Base-by-base conservation (phyloP, 1,284 basidiomycete genomes). In the Boletus albobrunnescens region DNA sequence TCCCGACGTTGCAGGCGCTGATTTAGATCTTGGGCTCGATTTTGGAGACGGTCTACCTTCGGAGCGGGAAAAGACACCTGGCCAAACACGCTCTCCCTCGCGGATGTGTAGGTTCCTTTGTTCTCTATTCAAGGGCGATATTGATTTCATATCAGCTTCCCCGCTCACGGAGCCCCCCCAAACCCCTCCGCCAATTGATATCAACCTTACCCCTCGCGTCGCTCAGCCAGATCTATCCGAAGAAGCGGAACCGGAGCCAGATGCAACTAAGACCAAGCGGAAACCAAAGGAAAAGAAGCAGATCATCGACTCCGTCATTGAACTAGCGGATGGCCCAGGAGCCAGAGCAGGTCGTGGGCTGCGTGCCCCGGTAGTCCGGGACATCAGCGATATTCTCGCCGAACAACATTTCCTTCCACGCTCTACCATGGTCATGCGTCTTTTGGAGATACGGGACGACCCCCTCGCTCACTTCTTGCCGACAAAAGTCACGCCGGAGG, bases 401-500 rank as follows among this genome's bases (percentile, higher is more conserved):
- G 79, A 85, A 51, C 86, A 91, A 51, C 81, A 82, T 42, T 94
- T 85, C 64, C 81, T 96, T 39, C 91, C 92, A 6, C 80, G 85
- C 24, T 91, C 92, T 11, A 74, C 87, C 2, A 76, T 87, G 43
- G 80, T 91, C 44, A 84, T 92, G 76, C 84, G 86, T 19, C 74
- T 95, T 9, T 75, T 89, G 42, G 84, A 89, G 60, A 91, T 95
- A 57, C 82, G 88, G 30, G 81, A 86, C 20, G 91, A 96, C 59
- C 93, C 93, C 13, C 71, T 89, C 3, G 73, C 84, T 3, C 84
- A 94, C 63, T 94, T 95, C 71, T 69, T 94, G 41, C 91, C 93
- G 1, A 89, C 82, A 1, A 85, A 79, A 60, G 72, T 78, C 31
- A 85, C 83, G 6, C 72, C 82, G 8, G 77, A 81, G 36, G 86